phyloP scores from a whole-genome alignment of 129 eudicot genomes.

The Flaveria bidentis region DNA sequence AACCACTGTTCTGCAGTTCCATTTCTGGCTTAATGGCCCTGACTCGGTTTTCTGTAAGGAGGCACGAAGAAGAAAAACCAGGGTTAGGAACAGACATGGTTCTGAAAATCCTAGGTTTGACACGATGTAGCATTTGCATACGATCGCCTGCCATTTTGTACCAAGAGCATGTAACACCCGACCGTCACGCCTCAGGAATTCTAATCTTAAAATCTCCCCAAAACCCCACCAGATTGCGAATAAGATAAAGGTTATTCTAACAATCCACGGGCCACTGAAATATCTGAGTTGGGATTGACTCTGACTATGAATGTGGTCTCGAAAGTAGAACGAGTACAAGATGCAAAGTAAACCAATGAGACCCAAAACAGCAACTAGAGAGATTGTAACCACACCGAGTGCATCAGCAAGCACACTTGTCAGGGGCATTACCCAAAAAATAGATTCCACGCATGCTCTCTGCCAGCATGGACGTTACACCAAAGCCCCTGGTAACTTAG shows the following conservation, averaged over 20 bases:
- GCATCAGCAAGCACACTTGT: slow-evolving; percentile 90
- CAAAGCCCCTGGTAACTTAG: slow-evolving; percentile 38
- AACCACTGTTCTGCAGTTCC: slow-evolving; percentile 77
- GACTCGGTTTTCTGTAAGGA: slow-evolving; percentile 61
- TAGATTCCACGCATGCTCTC: slow-evolving; percentile 96
- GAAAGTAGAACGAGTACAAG: slow-evolving; percentile 70
- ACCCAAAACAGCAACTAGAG: slow-evolving; percentile 56
- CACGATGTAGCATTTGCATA: slow-evolving; percentile 89
- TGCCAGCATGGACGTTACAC: slow-evolving; percentile 74
- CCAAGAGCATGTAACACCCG: slow-evolving; percentile 48
- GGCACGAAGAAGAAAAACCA: slow-evolving; percentile 80
- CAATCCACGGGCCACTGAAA: slow-evolving; percentile 90
- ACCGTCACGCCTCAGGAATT: slow-evolving; percentile 65
- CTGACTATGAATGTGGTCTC: slow-evolving; percentile 57
- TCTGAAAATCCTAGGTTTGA: slow-evolving; percentile 95
- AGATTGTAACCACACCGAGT: slow-evolving; percentile 96
- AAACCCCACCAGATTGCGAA: slow-evolving; percentile 82
- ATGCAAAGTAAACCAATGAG: slow-evolving; percentile 73
- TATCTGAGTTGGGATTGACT: slow-evolving; percentile 57
- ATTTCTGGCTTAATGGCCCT: slow-evolving; percentile 67
- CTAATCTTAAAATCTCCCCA: slow-evolving; percentile 73
- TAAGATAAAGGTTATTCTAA: slow-evolving; percentile 59
- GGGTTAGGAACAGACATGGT: slow-evolving; percentile 79
- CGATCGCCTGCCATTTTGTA: slow-evolving; percentile 69
- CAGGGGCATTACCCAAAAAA: slow-evolving; percentile 94